phyloP scores from a whole-genome alignment of 495 filamentous ascomycete species.

The Talaromyces wortmannii region DNA sequence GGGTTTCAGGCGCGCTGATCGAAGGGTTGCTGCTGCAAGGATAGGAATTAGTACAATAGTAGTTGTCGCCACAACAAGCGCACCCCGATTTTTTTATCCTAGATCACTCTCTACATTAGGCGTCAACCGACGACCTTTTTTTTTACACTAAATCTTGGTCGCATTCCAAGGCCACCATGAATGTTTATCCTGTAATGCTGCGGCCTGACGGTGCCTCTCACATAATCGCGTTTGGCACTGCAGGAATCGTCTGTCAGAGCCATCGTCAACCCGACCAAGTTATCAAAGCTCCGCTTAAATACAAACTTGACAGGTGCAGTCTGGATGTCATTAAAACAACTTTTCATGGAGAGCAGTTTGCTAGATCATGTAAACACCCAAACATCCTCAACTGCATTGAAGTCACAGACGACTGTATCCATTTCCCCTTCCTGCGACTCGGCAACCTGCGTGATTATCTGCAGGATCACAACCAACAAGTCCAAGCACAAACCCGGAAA shows the following conservation, averaged over 20 bases:
- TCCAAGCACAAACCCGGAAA: constrained; percentile 7
- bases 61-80: no score
- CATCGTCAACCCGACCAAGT: not conserved
- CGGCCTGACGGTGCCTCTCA: not conserved
- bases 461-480: not conserved
- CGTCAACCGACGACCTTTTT: no score
- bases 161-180: no score
- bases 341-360: constrained; percentile 2
- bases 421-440: constrained; percentile 3
- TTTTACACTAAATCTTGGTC: no score
- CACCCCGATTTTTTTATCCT: no score
- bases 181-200: not conserved
- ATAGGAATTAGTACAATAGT: no score
- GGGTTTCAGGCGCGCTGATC: no score
- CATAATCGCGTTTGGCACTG: constrained; percentile 4
- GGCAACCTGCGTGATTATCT: constrained; percentile 11
- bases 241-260: constrained; percentile 4
- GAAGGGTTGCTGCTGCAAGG: no score
- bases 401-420: constrained; percentile 7
- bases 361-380: constrained; percentile 1
- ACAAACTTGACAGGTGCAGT: constrained; percentile 5
- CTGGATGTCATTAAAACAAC: not conserved
- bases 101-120: no score
- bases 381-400: constrained; percentile 13
- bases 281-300: constrained; percentile 8